Conservation (phyloP, 495 filamentous ascomycete species). For the Lophium mytilinum region DNA sequence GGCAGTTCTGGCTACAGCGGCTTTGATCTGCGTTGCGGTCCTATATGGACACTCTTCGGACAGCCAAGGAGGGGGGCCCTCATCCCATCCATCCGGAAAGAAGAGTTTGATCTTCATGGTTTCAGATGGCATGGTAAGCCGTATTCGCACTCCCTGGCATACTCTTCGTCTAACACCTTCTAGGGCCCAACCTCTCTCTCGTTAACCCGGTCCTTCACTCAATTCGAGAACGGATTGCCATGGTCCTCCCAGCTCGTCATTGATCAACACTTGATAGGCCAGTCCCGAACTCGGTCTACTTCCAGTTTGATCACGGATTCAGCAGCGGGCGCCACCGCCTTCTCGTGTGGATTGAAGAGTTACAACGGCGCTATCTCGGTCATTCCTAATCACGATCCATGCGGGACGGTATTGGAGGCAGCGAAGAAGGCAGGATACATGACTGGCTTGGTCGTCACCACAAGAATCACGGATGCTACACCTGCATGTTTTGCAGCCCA, state of each 20-base stretch:
- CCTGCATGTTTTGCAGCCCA: conserved; percentile 92
- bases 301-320: conserved; percentile 84
- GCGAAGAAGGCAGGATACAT: conserved; percentile 84
- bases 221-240: conserved; percentile 58
- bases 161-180: no score
- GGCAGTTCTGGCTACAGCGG: conserved; percentile 80
- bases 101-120: conserved; percentile 98
- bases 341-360: conserved; percentile 83
- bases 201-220: conserved; percentile 74
- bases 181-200: conserved; percentile 74
- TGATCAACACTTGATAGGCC: conserved; percentile 81
- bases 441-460: conserved; percentile 93
- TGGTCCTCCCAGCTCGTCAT: conserved; percentile 64
- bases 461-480: conserved; percentile 93
- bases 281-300: conserved; percentile 74
- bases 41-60: conserved; percentile 31
- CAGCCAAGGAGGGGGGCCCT: no score
- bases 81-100: conserved; percentile 58
- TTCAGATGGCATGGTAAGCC: conserved; percentile 72
- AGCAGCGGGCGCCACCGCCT: conserved; percentile 91
- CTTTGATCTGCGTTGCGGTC: conserved; percentile 66
- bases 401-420: conserved; percentile 90
- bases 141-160: no score
- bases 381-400: conserved; percentile 73
- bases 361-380: conserved; percentile 95